A percentile compares a stretch with the other conserved stretches of the same genome.
Evolutionary conservation across 2,329 filamentous ascomycete species (phyloP).

Genomic region (Aureobasidium leucospermi): DNA sequence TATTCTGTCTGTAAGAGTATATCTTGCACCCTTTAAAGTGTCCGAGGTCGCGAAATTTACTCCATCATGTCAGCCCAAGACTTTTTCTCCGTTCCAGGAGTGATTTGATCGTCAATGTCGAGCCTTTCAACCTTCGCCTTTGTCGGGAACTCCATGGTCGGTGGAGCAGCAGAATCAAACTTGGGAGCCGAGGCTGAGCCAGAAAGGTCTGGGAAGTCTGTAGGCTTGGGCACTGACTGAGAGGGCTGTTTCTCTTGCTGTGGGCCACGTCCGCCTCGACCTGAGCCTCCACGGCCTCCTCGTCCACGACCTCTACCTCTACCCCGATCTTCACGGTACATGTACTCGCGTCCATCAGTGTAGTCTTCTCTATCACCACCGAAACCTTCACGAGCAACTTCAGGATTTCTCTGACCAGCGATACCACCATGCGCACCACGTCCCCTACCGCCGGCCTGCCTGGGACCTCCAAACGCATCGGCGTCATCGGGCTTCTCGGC

Average conservation of each 20-base stretch:
- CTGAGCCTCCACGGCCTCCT: constrained; percentile 27
- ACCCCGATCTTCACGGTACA: constrained; percentile 24
- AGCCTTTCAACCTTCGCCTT: constrained; percentile 7
- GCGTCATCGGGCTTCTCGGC: constrained; percentile 46
- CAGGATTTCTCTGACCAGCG: constrained; percentile 21
- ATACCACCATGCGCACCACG: constrained; percentile 48
- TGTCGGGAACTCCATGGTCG: constrained; percentile 12
- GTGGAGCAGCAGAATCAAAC: neutral
- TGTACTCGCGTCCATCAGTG: constrained; percentile 28
- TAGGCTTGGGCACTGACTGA: constrained; percentile 29
- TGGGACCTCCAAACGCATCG: constrained; percentile 26
- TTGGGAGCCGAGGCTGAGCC: constrained; percentile 31
- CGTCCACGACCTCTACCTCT: constrained; percentile 19
- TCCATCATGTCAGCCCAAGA: constrained; percentile 19
- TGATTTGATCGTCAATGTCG: neutral
- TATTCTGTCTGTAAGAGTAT: neutral
- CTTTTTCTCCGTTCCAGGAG: constrained; percentile 12
- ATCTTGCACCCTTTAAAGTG: neutral
- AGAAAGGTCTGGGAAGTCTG: constrained; percentile 40
- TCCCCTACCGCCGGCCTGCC: constrained; percentile 34
- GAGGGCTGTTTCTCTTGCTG: constrained; percentile 11
- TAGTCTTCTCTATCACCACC: constrained; percentile 26
- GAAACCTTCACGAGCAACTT: constrained; percentile 17
- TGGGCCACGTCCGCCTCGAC: constrained; percentile 17
- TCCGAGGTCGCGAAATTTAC: neutral